Conservation (phyloP, 371 early-diverging fungal species). For the Zancudomyces culisetae region DNA sequence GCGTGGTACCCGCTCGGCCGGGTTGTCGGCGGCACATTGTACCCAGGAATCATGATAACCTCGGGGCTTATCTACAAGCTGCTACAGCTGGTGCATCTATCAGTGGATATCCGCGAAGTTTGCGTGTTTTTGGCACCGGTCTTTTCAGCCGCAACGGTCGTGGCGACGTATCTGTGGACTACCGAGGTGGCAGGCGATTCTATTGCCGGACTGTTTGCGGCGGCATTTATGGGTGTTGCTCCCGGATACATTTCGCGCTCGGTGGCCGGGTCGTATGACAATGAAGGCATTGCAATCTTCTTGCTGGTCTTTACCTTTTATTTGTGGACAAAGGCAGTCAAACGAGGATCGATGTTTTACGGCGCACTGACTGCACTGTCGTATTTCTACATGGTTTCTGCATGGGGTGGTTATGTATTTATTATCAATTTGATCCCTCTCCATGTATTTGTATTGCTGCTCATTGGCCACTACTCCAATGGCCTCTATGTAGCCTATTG, state of each 20-base stretch:
- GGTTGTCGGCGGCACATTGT: constrained; percentile 94
- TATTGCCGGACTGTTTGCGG: constrained; percentile 86
- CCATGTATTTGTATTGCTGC: constrained; percentile 79
- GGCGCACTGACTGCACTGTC: constrained; percentile 71
- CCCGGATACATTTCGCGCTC: constrained; percentile 98
- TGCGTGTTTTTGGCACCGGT: constrained; percentile 93
- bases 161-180: constrained; percentile 82
- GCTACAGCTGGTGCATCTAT: constrained; percentile 69
- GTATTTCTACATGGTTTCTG: constrained; percentile 98
- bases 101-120: constrained; percentile 92
- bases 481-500: constrained; percentile 91
- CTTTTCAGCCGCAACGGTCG: constrained; percentile 85
- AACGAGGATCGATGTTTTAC: constrained; percentile 75
- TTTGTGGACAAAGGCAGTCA: constrained; percentile 90
- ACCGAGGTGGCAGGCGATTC: constrained; percentile 73
- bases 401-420: constrained; percentile 99
- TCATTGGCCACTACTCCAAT: constrained; percentile 90
- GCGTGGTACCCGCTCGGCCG: constrained; percentile 98
- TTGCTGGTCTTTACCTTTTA: constrained; percentile 90
- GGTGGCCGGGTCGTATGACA: constrained; percentile 98
- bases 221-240: constrained; percentile 91
- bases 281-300: constrained; percentile 98
- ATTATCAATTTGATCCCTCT: constrained; percentile 96
- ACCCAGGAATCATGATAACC: constrained; percentile 96
- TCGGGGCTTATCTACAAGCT: constrained; percentile 88